phyloP scores from a whole-genome alignment of 2,329 filamentous ascomycete species.

The Phaeosphaeriaceae sp. region DNA sequence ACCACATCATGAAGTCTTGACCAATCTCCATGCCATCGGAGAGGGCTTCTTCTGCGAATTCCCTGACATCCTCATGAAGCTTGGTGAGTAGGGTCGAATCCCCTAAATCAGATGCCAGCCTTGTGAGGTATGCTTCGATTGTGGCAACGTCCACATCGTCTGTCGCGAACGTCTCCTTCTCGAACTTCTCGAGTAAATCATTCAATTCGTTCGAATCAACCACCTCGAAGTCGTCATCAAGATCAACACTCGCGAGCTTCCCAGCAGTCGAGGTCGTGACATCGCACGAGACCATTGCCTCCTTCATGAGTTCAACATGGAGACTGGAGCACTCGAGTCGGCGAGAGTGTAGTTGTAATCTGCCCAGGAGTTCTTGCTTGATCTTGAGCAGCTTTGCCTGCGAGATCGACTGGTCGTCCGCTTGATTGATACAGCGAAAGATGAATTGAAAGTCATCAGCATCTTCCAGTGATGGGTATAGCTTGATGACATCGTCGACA shows the following conservation, averaged over 20 bases:
- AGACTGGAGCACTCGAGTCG: constrained; percentile 64
- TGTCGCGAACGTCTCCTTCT: constrained; percentile 21
- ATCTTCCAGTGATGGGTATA: constrained; percentile 41
- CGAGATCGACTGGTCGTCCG: constrained; percentile 62
- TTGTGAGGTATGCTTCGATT: constrained; percentile 28
- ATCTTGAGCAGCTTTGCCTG: constrained; percentile 54
- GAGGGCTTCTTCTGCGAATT: constrained; percentile 22
- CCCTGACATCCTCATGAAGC: constrained; percentile 19
- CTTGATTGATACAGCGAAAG: constrained; percentile 61
- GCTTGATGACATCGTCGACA: constrained; percentile 46
- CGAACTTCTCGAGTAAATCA: constrained; percentile 55
- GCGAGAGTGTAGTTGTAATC: constrained; percentile 58
- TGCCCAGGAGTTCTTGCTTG: constrained; percentile 56
- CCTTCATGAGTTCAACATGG: constrained; percentile 60
- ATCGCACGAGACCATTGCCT: constrained; percentile 39
- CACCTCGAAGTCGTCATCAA: constrained; percentile 53
- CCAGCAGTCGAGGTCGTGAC: constrained; percentile 19
- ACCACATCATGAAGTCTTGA: constrained; percentile 51
- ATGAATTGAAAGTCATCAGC: constrained; percentile 53
- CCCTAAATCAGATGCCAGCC: constrained; percentile 15
- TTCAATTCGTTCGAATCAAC: constrained; percentile 62
- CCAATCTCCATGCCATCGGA: constrained; percentile 44
- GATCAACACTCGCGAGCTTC: constrained; percentile 27
- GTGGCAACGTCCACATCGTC: constrained; percentile 24
- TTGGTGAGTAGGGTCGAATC: constrained; percentile 8